Conservation (phyloP, 352 stramenopile species). For the Globisporangium recalcitrans region DNA sequence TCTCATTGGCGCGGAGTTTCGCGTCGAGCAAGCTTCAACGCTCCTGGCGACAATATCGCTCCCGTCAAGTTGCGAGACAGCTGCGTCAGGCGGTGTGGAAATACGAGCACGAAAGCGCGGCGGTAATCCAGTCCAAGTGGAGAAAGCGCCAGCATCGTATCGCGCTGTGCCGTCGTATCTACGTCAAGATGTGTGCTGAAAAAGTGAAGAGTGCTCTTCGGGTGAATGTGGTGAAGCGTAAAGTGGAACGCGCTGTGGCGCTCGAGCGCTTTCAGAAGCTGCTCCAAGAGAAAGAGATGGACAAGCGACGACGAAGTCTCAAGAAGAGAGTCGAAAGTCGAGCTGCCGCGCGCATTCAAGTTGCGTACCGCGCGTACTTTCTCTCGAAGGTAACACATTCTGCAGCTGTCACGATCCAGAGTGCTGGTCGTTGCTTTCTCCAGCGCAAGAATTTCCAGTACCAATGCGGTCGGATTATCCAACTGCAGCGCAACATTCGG, state of each 20-base stretch:
- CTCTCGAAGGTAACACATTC: not conserved
- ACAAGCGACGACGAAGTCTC: constrained; percentile 19
- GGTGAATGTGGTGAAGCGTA: constrained; percentile 15
- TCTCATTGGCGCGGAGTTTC: constrained; percentile 3
- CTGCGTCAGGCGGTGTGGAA: constrained; percentile 12
- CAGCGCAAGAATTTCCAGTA: constrained; percentile 8
- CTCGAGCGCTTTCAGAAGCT: constrained; percentile 32
- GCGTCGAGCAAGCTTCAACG: constrained; percentile 7
- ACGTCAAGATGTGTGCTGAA: constrained; percentile 8
- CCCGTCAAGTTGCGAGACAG: not conserved
- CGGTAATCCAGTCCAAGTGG: constrained; percentile 13
- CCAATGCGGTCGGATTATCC: not conserved
- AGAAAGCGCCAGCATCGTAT: not conserved
- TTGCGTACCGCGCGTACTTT: not conserved
- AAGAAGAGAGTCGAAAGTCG: constrained; percentile 28
- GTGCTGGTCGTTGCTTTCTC: constrained; percentile 21
- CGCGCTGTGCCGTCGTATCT: constrained; percentile 8
- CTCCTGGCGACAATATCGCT: constrained; percentile 5
- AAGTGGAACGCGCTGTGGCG: constrained; percentile 21
- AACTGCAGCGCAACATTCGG: constrained; percentile 12
- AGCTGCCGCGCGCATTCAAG: constrained; percentile 21
- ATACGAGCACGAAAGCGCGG: constrained; percentile 5
- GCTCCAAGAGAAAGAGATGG: constrained; percentile 26
- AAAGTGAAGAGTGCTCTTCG: constrained; percentile 17
- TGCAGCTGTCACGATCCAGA: constrained; percentile 20